These are phyloP conservation scores for Trichaptum fuscoviolaceum DNA, from an alignment of 768 basidiomycete genomes.

Conservation along the genomic window DNA sequence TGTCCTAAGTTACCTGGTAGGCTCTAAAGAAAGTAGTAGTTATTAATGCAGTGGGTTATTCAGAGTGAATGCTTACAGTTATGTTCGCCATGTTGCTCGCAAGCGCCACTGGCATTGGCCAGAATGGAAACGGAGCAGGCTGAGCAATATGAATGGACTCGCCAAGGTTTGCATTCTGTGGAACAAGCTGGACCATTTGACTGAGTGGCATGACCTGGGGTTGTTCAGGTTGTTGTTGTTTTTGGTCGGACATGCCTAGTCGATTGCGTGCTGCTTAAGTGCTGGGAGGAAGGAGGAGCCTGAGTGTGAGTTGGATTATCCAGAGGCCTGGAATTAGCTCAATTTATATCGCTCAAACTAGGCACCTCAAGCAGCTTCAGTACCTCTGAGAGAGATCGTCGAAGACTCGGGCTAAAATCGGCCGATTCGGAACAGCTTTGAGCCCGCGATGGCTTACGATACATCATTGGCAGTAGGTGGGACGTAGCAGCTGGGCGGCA, in stretches of 20 bases:
- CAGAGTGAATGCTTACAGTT: background rate
- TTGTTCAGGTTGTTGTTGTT: background rate
- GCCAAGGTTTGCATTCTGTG: background rate
- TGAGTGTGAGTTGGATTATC: background rate
- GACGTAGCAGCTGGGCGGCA: too few species aligned
- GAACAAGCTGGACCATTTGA: background rate
- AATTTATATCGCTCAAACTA: background rate
- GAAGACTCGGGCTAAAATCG: background rate
- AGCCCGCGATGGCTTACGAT: background rate
- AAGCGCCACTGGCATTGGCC: background rate
- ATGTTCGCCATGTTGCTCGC: background rate
- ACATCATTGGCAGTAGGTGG: background rate
- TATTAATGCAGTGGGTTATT: background rate
- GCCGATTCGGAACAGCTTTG: background rate
- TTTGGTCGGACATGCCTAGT: background rate
- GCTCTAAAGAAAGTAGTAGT: background rate
- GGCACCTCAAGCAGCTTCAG: background rate
- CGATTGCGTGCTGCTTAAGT: background rate
- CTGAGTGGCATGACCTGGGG: background rate
- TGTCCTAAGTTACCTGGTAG: background rate
- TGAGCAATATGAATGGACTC: background rate
- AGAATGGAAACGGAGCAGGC: background rate
- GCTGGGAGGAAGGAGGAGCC: too few species aligned
- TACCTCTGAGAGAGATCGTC: background rate
- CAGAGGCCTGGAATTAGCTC: background rate